Conservation (phyloP, 2,329 filamentous ascomycete genomes). For the Cadophora gregata region DNA sequence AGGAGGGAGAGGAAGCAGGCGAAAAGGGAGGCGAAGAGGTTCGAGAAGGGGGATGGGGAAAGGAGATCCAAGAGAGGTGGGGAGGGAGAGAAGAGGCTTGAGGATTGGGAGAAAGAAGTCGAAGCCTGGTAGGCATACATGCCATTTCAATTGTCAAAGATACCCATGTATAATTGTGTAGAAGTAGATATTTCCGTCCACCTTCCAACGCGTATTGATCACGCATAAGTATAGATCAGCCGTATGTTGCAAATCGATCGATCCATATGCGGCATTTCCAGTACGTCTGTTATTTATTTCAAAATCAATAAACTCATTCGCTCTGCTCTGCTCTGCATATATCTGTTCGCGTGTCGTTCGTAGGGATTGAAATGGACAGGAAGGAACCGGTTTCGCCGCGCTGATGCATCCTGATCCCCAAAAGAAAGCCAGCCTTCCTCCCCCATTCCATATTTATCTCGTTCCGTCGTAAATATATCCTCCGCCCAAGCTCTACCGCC, state of each 20-base stretch:
- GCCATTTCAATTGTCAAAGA: not conserved
- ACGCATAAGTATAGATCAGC: too few species aligned
- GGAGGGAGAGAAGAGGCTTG: conserved; percentile 6
- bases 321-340: conserved; percentile 20
- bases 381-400: conserved; percentile 40
- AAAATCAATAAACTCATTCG: not conserved
- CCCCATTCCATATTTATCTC: conserved; percentile 11
- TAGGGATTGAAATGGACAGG: not conserved
- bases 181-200: not conserved
- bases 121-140: not conserved
- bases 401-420: conserved; percentile 43
- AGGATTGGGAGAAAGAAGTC: conserved; percentile 10
- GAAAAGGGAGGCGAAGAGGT: conserved; percentile 12
- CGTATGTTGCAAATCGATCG: not conserved
- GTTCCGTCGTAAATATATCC: conserved; percentile 1
- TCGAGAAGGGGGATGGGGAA: not conserved
- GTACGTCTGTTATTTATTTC: not conserved
- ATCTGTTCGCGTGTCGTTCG: conserved; percentile 27
- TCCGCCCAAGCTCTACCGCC: not conserved
- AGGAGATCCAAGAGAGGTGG: not conserved
- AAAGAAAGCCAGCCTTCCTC: conserved; percentile 28
- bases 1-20: conserved; percentile 39
- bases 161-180: conserved; percentile 9
- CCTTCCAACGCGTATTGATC: not conserved
- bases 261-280: not conserved